Percentiles rank a stretch among this genome's conserved stretches.
Conservation (phyloP, 257 asterid genomes). For the Phtheirospermum japonicum region DNA sequence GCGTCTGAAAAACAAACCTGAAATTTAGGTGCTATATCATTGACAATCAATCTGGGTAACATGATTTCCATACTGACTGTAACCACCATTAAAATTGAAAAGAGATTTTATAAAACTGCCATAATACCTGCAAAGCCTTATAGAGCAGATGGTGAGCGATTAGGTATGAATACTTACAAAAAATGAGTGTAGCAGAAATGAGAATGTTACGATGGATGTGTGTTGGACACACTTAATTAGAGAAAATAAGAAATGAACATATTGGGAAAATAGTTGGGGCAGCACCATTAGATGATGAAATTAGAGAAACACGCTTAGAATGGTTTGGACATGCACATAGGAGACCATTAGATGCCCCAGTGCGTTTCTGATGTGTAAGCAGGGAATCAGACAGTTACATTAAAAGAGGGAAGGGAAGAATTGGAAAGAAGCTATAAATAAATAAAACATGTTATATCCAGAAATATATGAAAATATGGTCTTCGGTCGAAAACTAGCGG, state of each 20-base stretch:
- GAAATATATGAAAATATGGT: too few relatives aligned
- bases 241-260: not conserved
- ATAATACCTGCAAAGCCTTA: not conserved
- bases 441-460: too few relatives aligned
- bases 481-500: too few relatives aligned
- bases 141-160: not conserved
- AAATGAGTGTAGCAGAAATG: not conserved
- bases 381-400: too few relatives aligned
- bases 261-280: not conserved
- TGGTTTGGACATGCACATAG: not conserved
- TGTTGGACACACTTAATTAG: not conserved
- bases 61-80: not conserved
- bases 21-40: conserved; percentile 5
- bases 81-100: not conserved
- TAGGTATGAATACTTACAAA: not conserved
- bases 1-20: conserved; percentile 50
- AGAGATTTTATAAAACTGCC: not conserved
- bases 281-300: not conserved
- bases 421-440: too few relatives aligned
- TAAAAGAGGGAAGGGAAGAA: too few relatives aligned
- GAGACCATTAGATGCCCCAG: too few relatives aligned
- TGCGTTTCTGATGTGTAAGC: too few relatives aligned
- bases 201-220: too few relatives aligned
- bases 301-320: not conserved
- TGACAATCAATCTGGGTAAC: not conserved